Evolutionary conservation across 495 filamentous ascomycete species (phyloP), one percentile per base, ranked within the genome.

Genomic region (Penicillium coprophilum): DNA sequence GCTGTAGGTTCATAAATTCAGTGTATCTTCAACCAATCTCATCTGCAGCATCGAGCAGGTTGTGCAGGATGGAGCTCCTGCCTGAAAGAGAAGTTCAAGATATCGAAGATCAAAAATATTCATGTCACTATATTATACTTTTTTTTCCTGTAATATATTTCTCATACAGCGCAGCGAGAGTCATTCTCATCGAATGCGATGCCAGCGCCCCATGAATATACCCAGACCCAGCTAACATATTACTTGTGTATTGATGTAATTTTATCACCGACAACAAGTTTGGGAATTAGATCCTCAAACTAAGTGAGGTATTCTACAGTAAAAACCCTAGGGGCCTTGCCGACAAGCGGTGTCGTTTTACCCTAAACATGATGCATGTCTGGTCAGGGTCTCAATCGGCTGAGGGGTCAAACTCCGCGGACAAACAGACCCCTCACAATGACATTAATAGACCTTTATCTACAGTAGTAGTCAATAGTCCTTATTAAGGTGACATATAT

Each of bases 21-120:
- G 34, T 17, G 34, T 38, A 38, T 38, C 34, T 38, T 39, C 36
- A 53, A 34, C 50, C 50, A 53, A 53, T 46, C 51, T 41, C 30
- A 34, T 53, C 19, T 32, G 30, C 38, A 28, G 50, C 17, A 21
- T 34, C 36, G 32, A 24, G 40, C 13, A 46, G 31, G 52, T 45
- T 43, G 39, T 46, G 52, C 52, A 54, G 43, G 28, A 46, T 44
- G 20, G n/a, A 32, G 15, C 54, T 56, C 54, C 36, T 50, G 21
- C 46, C 44, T 4, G 13, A 50, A 50, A 24, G 11, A 38, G 54
- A 27, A 50, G 34, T 31, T 49, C 46, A 17, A 50, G 46, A 41
- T 10, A 46, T 38, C 28, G 4, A 17, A 20, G 19, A 12, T 20
- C n/a, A 34, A 46, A 24, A 20, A 19, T 19, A 34, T 12, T 28